Percentiles rank a stretch among this genome's conserved stretches.
Conservation (phyloP, 495 filamentous ascomycete genomes). For the Parathielavia appendiculata region DNA sequence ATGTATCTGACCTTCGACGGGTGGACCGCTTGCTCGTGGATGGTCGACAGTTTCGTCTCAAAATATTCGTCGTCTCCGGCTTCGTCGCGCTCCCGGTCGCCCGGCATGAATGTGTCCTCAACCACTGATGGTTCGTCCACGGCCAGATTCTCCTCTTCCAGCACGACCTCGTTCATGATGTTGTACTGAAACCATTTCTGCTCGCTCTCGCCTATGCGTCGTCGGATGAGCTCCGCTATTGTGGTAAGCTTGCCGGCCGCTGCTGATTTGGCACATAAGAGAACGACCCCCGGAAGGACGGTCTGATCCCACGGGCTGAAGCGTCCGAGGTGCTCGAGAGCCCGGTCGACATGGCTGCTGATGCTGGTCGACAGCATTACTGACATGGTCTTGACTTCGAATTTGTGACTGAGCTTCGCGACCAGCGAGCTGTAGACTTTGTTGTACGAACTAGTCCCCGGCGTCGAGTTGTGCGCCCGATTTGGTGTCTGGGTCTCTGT, state of each 20-base stretch:
- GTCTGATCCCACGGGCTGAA: conserved; percentile 30
- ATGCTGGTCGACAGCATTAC: conserved; percentile 55
- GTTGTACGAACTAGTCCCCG: conserved; percentile 18
- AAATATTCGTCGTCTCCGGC: conserved; percentile 48
- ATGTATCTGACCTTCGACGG: conserved; percentile 25
- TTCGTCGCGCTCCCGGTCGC: conserved; percentile 24
- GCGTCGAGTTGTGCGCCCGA: background rate
- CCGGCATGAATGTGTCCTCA: conserved; percentile 35
- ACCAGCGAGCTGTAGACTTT: conserved; percentile 29
- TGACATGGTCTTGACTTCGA: conserved; percentile 40
- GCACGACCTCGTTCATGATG: conserved; percentile 36
- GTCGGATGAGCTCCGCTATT: conserved; percentile 59
- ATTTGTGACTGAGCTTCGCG: conserved; percentile 26
- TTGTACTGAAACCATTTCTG: conserved; percentile 61
- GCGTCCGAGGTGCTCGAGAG: conserved; percentile 38
- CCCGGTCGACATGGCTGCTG: conserved; percentile 45
- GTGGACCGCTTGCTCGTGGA: conserved; percentile 41
- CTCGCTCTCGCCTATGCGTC: conserved; percentile 48
- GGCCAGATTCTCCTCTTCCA: conserved; percentile 23
- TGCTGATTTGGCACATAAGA: conserved; percentile 50
- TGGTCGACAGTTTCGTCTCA: conserved; percentile 47
- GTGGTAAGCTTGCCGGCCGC: conserved; percentile 57
- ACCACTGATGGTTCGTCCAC: conserved; percentile 30
- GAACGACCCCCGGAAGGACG: conserved; percentile 30
- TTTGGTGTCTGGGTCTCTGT: background rate